Base-by-base conservation (phyloP, 257 asterid species). In the Handroanthus guayacan region DNA sequence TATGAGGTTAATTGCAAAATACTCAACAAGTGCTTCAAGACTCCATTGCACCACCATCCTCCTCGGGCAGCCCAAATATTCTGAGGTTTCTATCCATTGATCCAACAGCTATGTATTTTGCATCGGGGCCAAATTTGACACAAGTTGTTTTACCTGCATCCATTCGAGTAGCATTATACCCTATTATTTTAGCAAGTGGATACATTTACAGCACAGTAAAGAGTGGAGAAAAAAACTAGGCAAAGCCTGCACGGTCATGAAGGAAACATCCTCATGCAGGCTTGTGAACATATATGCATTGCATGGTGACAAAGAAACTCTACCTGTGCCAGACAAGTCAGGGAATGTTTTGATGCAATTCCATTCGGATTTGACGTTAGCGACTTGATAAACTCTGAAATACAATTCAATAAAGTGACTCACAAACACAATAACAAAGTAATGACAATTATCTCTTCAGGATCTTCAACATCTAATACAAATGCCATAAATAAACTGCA, bases 251-350 rank as follows among this genome's bases (percentile, higher is more conserved):
- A 25, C 31, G 31, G 31, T 25, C 31, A 25, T 6, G 13, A 1
- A 12, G 5, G 25, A 44, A 56, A 20, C 38, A 77, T 55, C 39
- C 10, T 4, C 6, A 18, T 57, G 73, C 39, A 75, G 60, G 72
- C 36, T 63, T 56, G 39, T 36, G 44, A 52, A 17, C 52, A 44
- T n/a, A 66, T 39, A 45, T 63, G 18, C 34, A n/a, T 57, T 17
- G 39, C 69, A 48, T 25, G 74, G 54, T 20, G 72, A 48, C 77
- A 68, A 56, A 76, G 73, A 67, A 71, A 37, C 31, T 16, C 60
- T 66, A 94, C 99, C 99, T 86, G 97, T 92, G 80, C 99, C 99
- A 51, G 99, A 95, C 86, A 95, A 86, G 87, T 95, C 98, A 0
- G 99, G 99, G 82, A 95, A 87, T 66, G 97, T 95, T 81, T 92